Evolutionary conservation across 192 early-diverging fungal genomes (phyloP).

Genomic region (Umbelopsis sp.): DNA sequence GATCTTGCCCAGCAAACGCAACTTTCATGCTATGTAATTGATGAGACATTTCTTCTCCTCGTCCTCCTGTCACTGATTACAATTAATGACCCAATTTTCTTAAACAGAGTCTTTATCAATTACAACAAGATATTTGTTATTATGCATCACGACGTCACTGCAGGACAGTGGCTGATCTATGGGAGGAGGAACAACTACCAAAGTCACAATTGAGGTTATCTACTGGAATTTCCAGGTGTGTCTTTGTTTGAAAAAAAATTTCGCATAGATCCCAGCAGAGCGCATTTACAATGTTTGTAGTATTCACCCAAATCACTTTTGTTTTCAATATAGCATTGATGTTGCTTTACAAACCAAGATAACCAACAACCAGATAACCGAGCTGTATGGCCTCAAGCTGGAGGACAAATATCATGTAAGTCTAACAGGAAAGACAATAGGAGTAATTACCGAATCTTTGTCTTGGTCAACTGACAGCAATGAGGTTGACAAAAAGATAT

Average conservation of each 20-base stretch:
- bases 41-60: too few species aligned
- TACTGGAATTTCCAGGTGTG: not conserved
- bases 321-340: not conserved
- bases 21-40: not conserved
- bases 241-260: not conserved
- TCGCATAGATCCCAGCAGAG: not conserved
- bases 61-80: not conserved
- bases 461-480: not conserved
- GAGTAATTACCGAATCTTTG: not conserved
- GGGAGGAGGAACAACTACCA: slow-evolving; percentile 6
- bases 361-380: not conserved
- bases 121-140: not conserved
- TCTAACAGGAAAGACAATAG: not conserved
- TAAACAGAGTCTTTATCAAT: not conserved
- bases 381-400: not conserved
- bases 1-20: not conserved
- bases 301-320: not conserved
- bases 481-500: not conserved
- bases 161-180: not conserved
- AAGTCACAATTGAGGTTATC: not conserved
- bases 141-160: not conserved
- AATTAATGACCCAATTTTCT: not conserved
- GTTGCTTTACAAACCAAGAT: not conserved
- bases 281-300: not conserved
- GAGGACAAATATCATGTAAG: not conserved